Evolutionary conservation across 1,139 yeast genomes (phyloP).

Genomic region (Candida freyschussii): DNA sequence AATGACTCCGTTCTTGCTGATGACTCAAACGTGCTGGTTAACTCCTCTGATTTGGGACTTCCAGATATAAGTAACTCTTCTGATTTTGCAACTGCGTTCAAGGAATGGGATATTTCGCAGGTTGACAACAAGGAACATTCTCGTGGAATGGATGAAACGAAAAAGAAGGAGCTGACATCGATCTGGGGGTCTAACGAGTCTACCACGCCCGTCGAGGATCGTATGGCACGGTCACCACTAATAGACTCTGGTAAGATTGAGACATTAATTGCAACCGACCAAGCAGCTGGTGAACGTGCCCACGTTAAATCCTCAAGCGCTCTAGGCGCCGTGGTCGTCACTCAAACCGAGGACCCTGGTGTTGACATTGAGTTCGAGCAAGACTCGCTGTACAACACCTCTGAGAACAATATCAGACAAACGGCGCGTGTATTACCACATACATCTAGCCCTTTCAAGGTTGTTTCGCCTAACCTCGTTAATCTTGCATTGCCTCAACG

Average conservation of each 20-base stretch:
- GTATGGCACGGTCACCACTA: no score
- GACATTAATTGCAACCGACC: conserved; percentile 11
- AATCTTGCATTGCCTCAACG: no score
- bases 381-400: conserved; percentile 11
- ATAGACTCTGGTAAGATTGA: conserved; percentile 17
- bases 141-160: conserved; percentile 1
- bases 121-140: conserved; percentile 1
- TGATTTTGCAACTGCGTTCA: conserved; percentile 25
- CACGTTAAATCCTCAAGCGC: conserved; percentile 16
- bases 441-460: no score
- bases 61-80: conserved; percentile 23
- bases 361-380: conserved; percentile 22
- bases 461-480: no score
- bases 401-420: conserved; percentile 1
- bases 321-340: conserved; percentile 18
- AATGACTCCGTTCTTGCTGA: background rate
- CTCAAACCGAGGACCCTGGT: conserved; percentile 18
- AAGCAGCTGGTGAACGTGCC: conserved; percentile 11
- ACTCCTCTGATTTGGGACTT: conserved; percentile 13
- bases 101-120: conserved; percentile 21
- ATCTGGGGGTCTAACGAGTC: conserved; percentile 21
- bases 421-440: no score
- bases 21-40: conserved; percentile 5
- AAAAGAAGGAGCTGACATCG: conserved; percentile 7
- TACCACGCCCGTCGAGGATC: no score